Conservation (phyloP, 495 filamentous ascomycete species). For the Hypoxylon trugodes region DNA sequence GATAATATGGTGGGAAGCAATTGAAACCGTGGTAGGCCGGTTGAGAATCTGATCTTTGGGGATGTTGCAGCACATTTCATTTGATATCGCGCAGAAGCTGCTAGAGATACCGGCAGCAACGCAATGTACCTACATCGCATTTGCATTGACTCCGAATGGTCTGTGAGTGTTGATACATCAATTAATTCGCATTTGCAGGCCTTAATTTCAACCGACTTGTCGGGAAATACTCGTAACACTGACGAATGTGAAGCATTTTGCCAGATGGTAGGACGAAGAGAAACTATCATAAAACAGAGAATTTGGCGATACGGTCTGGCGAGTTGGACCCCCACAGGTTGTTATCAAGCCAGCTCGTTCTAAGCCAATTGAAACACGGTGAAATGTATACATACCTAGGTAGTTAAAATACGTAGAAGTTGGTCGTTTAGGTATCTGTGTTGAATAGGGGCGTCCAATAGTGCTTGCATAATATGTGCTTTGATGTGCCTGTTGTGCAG, state of each 20-base stretch:
- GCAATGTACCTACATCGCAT: slow-evolving; percentile 30
- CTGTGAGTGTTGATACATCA: slow-evolving; percentile 22
- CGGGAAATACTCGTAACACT: slow-evolving; percentile 30
- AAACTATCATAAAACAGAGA: not conserved
- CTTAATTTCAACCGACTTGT: slow-evolving; percentile 8
- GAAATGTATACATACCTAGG: not conserved
- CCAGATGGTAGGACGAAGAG: not conserved
- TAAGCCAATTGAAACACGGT: not conserved
- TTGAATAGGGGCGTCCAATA: too few species aligned
- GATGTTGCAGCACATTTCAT: slow-evolving; percentile 11
- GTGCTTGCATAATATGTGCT: too few species aligned
- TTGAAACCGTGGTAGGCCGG: slow-evolving; percentile 4
- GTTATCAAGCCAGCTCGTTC: not conserved
- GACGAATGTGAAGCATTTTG: not conserved
- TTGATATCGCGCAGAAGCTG: slow-evolving; percentile 9
- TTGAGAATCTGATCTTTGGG: slow-evolving; percentile 8
- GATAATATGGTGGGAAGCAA: slow-evolving; percentile 3
- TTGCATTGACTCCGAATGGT: slow-evolving; percentile 7
- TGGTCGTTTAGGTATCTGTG: too few species aligned
- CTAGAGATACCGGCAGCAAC: slow-evolving; percentile 7
- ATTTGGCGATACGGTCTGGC: not conserved
- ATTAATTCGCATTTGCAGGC: slow-evolving; percentile 2
- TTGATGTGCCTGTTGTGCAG: too few species aligned
- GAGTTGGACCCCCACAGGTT: slow-evolving; percentile 1
- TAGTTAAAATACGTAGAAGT: too few species aligned